Evolutionary conservation across 108 stramenopile species (phyloP), one percentile per base, ranked within the genome.

Genomic region (Poteriospumella lacustris): DNA sequence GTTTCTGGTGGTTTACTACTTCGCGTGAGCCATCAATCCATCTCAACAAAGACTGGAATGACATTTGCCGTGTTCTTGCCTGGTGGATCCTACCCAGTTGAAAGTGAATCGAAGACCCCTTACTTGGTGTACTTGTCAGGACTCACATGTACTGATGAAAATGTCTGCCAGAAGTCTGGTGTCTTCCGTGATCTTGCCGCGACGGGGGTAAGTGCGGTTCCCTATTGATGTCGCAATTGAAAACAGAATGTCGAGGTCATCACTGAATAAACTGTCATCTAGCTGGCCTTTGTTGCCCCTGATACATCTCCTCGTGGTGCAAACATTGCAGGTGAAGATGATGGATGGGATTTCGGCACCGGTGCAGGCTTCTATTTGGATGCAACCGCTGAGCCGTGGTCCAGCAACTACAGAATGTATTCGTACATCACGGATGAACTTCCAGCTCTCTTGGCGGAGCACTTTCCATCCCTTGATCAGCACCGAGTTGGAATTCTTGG

Each of bases 291-390:
- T 24, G 92, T 97, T 60, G 87, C 93, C 80, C 96, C 96, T 5
- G 98, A 97, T 81, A 99, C 98, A 2, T 91, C 90, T 70, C 96
- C 96, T 1, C 90, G 97, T 41, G 94, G 93, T 0, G 91, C 91
- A 5, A 69, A 76, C 1, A 41, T 81, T 36, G 42, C 82, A 1
- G 82, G 82, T 29, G 80, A 88, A 89, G 86, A 85, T 64, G 78
- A 90, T 5, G 64, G 70, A 47, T 99, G 93, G 76, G 98, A 99
- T 80, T 87, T 99, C 44, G 98, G 98, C 12, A 83, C 85, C 1
- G 96, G 95, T 31, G 98, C 96, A 39, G 96, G 98, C 29, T 99
- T 99, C 76, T 99, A 99, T 85, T 85, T 99, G 39, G 86, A 97
- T 86, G 95, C 98, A 1, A 96, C 95, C 2, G 68, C 87, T 43